A percentile compares a stretch with the other conserved stretches of the same genome.
Conservation (phyloP, 139 green algal genomes). For the Micractinium conductrix region DNA sequence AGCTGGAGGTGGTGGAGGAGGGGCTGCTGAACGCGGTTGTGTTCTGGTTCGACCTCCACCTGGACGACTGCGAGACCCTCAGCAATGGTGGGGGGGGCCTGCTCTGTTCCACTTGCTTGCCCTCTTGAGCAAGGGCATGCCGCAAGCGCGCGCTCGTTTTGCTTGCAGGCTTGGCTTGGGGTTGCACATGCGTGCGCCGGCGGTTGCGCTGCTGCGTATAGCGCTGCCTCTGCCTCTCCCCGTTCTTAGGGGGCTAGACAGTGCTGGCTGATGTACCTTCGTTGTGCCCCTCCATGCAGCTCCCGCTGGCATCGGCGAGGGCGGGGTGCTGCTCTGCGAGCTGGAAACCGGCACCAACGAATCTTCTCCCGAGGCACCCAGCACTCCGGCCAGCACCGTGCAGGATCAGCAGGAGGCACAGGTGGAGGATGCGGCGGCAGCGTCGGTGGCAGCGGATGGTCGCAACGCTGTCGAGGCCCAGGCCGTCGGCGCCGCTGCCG, state of each 20-base stretch:
- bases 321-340: not conserved
- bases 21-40: conserved; percentile 78
- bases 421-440: not conserved
- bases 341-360: not conserved
- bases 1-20: conserved; percentile 51
- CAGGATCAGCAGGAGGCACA: not conserved
- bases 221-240: too few species aligned
- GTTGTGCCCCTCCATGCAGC: too few species aligned
- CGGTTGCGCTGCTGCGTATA: too few species aligned
- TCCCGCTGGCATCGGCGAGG: conserved; percentile 27
- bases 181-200: too few species aligned
- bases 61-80: conserved; percentile 73
- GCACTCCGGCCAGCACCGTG: too few species aligned
- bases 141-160: not conserved
- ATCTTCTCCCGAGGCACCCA: too few species aligned
- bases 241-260: too few species aligned
- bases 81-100: conserved; percentile 61
- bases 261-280: too few species aligned
- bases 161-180: too few species aligned
- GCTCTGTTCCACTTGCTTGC: too few species aligned
- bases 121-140: not conserved
- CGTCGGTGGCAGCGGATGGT: not conserved
- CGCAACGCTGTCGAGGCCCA: too few species aligned
- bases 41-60: conserved; percentile 87
- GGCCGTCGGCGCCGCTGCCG: too few species aligned